A percentile compares a stretch with the other conserved stretches of the same genome.
Conservation (phyloP, 2,329 filamentous ascomycete species). For the Fusarium sulawesiense region DNA sequence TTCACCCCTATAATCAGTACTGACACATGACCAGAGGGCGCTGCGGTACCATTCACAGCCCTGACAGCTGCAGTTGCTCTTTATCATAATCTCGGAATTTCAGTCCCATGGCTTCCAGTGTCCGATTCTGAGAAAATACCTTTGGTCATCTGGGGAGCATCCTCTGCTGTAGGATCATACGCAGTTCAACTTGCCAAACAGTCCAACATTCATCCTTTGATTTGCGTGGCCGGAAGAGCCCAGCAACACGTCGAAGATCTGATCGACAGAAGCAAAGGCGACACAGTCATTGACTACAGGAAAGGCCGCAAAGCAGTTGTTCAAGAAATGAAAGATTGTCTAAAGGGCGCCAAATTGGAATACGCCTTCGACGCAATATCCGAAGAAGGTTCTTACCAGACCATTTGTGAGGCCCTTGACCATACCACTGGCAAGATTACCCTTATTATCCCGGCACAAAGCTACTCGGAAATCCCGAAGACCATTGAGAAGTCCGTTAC, state of each 20-base stretch:
- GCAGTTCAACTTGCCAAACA: conserved; percentile 20
- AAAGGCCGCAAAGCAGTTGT: neutral
- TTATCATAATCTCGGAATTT: conserved; percentile 3
- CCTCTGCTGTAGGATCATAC: conserved; percentile 29
- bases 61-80: conserved; percentile 28
- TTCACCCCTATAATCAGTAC: neutral
- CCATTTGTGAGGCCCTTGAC: conserved; percentile 23
- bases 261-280: conserved; percentile 19
- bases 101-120: conserved; percentile 4
- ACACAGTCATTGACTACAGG: conserved; percentile 31
- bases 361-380: conserved; percentile 28
- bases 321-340: neutral
- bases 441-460: conserved; percentile 22
- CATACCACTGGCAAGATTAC: conserved; percentile 14
- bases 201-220: conserved; percentile 29
- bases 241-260: conserved; percentile 20
- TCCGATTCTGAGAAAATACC: neutral
- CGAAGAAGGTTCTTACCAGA: conserved; percentile 30
- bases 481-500: conserved; percentile 21
- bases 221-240: conserved; percentile 28
- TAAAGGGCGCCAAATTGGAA: conserved; percentile 2
- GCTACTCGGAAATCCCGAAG: conserved; percentile 27
- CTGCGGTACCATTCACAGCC: conserved; percentile 13
- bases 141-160: conserved; percentile 29
- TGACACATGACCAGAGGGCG: conserved; percentile 10